Conservation (phyloP, 1,284 basidiomycete species). For the Ustilago curta region DNA sequence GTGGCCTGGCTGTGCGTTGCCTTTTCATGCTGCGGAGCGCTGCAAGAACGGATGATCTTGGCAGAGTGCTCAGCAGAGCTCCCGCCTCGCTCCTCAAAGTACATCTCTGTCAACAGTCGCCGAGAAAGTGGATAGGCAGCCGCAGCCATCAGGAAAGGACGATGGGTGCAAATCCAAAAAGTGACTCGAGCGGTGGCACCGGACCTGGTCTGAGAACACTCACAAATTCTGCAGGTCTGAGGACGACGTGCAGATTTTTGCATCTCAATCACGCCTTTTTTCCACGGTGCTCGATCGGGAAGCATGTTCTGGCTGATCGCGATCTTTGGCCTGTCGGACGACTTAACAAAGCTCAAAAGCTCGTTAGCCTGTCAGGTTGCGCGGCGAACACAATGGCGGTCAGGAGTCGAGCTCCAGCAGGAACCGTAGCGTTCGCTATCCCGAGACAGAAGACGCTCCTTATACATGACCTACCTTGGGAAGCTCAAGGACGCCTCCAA, state of each 20-base stretch:
- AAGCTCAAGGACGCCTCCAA: too few relatives aligned
- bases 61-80: too few relatives aligned
- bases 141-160: background rate
- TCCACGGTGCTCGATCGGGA: background rate
- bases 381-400: background rate
- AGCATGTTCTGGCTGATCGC: background rate
- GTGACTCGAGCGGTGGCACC: slow-evolving; percentile 13
- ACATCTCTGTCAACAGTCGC: too few relatives aligned
- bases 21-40: background rate
- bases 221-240: slow-evolving; percentile 24
- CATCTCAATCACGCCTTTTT: slow-evolving; percentile 33
- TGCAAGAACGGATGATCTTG: too few relatives aligned
- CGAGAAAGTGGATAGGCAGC: too few relatives aligned
- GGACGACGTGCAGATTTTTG: slow-evolving; percentile 10
- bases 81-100: too few relatives aligned
- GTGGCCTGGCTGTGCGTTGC: background rate
- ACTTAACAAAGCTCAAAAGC: slow-evolving; percentile 4
- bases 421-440: too few relatives aligned
- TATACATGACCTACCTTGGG: too few relatives aligned
- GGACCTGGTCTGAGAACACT: slow-evolving; percentile 1
- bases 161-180: background rate
- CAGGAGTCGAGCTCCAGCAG: too few relatives aligned
- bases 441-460: too few relatives aligned
- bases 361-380: slow-evolving; percentile 25
- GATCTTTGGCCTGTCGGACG: too few relatives aligned